Evolutionary conservation across 106 monocot genomes (phyloP), one percentile per base, ranked within the genome.

Genomic region (Dioscorea zingiberensis): DNA sequence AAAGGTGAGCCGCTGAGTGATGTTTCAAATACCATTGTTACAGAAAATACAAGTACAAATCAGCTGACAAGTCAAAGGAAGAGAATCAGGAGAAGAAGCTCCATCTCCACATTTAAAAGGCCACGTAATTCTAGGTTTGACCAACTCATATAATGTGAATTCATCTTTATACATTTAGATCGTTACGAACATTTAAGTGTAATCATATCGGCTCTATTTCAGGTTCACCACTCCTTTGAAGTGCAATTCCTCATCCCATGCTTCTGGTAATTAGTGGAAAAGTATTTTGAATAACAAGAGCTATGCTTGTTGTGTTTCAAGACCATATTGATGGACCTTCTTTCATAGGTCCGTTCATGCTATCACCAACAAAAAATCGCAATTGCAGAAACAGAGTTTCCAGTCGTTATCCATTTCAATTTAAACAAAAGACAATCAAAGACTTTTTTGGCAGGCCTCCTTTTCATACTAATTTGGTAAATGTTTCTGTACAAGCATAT

Each of bases 151-250:
- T 38, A 25, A n/a, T 55, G 17, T 38, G 27, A 19, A 59, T 44
- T 32, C 56, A 32, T 47, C 56, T 25, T 72, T 60, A 66, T 69
- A 53, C 47, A 59, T 67, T 1, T 38, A 38, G 6, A 10, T 38
- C 10, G 4, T 38, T 38, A 38, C 10, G 38, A 6, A 8, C 6
- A 38, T 10, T 38, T 38, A 38, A 21, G 71, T 11, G 71, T 58
- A n/a, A 25, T 23, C 25, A 62, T 78, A 4, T 57, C 62, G 53
- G 26, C 29, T 71, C 23, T 82, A 29, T 46, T 79, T 58, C 74
- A 95, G 91, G 80, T 95, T 95, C 64, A 75, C 29, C 24, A 64
- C 82, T 67, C 87, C 94, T 66, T 77, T 91, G 69, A 80, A 79
- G 12, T 60, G 49, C 62, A 79, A 25, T 48, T 47, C 47, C 21